A percentile compares a stretch with the other conserved stretches of the same genome.
These are phyloP conservation scores for Globisporangium barbulae DNA, from an alignment of 352 stramenopile genomes.

Conservation along the genomic window DNA sequence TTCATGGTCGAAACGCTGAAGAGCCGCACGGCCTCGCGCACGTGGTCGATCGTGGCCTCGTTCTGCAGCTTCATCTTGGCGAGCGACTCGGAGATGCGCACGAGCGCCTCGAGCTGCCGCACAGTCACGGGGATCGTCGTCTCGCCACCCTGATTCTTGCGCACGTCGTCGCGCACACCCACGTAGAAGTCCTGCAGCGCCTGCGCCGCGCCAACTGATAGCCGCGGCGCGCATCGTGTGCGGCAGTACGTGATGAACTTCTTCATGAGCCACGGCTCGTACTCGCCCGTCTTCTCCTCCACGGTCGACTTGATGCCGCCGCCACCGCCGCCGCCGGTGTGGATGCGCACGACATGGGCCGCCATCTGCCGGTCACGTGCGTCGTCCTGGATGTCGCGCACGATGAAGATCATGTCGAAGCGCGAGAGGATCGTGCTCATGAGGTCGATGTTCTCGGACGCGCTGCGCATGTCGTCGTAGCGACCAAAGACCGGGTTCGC, in stretches of 20 bases:
- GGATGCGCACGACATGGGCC: constrained; percentile 97
- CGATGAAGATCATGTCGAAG: constrained; percentile 99
- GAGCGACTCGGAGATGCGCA: constrained; percentile 96
- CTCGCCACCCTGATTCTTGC: constrained; percentile 71
- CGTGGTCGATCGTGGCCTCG: constrained; percentile 85
- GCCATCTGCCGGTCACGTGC: constrained; percentile 95
- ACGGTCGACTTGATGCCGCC: constrained; percentile 21
- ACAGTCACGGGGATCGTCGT: constrained; percentile 97
- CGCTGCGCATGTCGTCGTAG: constrained; percentile 98
- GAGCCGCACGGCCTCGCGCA: constrained; percentile 95
- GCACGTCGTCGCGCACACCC: constrained; percentile 95
- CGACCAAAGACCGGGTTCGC: constrained; percentile 98
- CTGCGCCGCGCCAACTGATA: constrained; percentile 91
- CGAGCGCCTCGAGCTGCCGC: constrained; percentile 97
- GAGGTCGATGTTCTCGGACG: constrained; percentile 98
- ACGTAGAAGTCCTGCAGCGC: constrained; percentile 97
- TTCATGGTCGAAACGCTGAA: constrained; percentile 99
- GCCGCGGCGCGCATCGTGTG: constrained; percentile 88
- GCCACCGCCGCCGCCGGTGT: constrained; percentile 86
- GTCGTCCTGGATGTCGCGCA: constrained; percentile 97
- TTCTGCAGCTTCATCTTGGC: constrained; percentile 97
- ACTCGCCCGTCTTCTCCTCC: constrained; percentile 45
- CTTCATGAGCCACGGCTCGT: constrained; percentile 92
- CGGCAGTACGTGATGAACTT: constrained; percentile 99
- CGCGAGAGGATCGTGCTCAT: constrained; percentile 98